Base-by-base conservation (phyloP, 2,329 filamentous ascomycete genomes). In the Pseudocercospora fuligena region DNA sequence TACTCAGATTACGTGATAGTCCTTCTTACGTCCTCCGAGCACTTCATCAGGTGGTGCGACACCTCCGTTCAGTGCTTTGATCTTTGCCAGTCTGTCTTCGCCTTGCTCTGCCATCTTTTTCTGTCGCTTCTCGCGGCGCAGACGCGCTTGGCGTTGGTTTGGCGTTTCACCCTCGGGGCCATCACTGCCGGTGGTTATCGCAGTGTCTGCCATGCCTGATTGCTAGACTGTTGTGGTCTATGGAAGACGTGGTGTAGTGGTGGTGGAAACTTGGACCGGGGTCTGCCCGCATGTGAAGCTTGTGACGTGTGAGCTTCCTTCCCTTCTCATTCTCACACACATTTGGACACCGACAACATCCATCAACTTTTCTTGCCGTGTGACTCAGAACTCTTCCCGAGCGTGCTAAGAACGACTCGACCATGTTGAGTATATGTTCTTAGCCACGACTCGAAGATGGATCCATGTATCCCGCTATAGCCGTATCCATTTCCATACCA, bases 101-200 rank as follows among this genome's bases (percentile, higher is more conserved):
- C 90, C 92, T 66, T 90, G 89, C 59, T 89, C 88, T 73, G 86
- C 87, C 80, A 94, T 89, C 83, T 94, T 94, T 65, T 91, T 91
- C 78, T 93, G 90, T 58, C 92, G 87, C 46, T 91, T 88, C 78
- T 94, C 91, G 78, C 93, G 92, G 72, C 92, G 90, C 65, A 92
- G 83, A 56, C 91, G 88, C 43, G 90, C 89, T 79, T 92, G 89
- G 65, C 79, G 73, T 73, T 85, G 83, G 11, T 79, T 80, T 2
- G 82, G 78, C 7, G 82, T 81, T 66, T 80, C 80, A 47, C 72
- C 72, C 53, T 73, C 72, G 29, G 72, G 69, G 8, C 66, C 68
- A 23, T 72, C 71, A 51, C 67, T 66, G 58, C 72, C 71, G 11
- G 73, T 66, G 56, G 73, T 69, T 12, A 61, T 67, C 29, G 71